These are phyloP conservation scores for Basipetospora sp. DNA, from an alignment of 2,329 filamentous ascomycete genomes.

Conservation along the genomic window DNA sequence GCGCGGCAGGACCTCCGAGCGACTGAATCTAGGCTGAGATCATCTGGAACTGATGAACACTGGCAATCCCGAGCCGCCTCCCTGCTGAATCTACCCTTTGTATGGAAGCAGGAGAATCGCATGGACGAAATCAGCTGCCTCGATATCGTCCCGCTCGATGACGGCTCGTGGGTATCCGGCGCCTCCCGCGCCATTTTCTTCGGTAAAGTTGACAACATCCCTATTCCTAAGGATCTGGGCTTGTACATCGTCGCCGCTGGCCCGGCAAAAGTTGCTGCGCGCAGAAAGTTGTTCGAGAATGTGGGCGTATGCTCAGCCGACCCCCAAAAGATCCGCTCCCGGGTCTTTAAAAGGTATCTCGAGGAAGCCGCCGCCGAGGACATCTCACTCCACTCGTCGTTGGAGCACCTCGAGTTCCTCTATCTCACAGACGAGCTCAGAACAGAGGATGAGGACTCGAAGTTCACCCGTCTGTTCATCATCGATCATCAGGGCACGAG, in stretches of 20 bases:
- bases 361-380: not conserved
- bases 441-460: not conserved
- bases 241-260: not conserved
- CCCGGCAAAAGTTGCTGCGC: not conserved
- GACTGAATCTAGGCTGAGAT: constrained; percentile 9
- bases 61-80: constrained; percentile 10
- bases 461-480: not conserved
- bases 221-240: not conserved
- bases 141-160: not conserved
- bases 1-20: not conserved
- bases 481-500: not conserved
- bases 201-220: not conserved
- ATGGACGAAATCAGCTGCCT: not conserved
- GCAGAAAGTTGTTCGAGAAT: not conserved
- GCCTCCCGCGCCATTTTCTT: not conserved
- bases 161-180: not conserved
- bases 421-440: constrained; percentile 1
- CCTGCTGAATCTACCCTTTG: not conserved
- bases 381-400: not conserved
- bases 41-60: constrained; percentile 3
- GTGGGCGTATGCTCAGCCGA: not conserved
- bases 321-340: not conserved
- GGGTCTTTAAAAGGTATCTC: not conserved
- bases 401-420: constrained; percentile 1
- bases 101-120: not conserved